Evolutionary conservation across 306 rosid species (phyloP).

Genomic region (Cicer yamashitae): DNA sequence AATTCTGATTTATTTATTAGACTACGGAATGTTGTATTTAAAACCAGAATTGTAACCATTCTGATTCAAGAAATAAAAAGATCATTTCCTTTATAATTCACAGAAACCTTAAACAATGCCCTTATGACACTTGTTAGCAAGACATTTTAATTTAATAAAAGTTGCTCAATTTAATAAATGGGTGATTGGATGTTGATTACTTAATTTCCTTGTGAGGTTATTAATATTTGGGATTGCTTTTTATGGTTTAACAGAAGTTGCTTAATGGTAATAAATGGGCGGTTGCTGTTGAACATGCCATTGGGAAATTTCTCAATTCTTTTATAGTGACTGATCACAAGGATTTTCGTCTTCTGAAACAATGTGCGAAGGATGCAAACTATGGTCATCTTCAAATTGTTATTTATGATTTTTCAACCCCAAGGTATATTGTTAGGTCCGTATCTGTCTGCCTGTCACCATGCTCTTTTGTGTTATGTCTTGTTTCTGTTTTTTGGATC

Average conservation of each 20-base stretch:
- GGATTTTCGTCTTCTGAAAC: conserved; percentile 79
- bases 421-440: conserved; percentile 57
- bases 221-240: conserved; percentile 19
- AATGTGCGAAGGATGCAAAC: conserved; percentile 77
- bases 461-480: not conserved
- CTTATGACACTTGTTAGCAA: too few species aligned
- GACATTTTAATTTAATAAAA: too few species aligned
- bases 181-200: conserved; percentile 48
- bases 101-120: too few species aligned
- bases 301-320: conserved; percentile 87
- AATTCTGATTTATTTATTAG: too few species aligned
- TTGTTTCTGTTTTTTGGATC: not conserved
- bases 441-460: not conserved
- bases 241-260: conserved; percentile 66
- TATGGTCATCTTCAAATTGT: conserved; percentile 69
- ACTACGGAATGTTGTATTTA: too few species aligned
- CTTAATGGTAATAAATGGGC: conserved; percentile 79
- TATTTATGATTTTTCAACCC: conserved; percentile 86
- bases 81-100: too few species aligned
- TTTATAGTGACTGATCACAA: conserved; percentile 86
- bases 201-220: conserved; percentile 1
- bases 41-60: too few species aligned
- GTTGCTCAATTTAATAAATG: conserved; percentile 59
- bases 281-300: conserved; percentile 73
- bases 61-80: too few species aligned